Conservation (phyloP, 345 rosid genomes). For the Brassica incana region DNA sequence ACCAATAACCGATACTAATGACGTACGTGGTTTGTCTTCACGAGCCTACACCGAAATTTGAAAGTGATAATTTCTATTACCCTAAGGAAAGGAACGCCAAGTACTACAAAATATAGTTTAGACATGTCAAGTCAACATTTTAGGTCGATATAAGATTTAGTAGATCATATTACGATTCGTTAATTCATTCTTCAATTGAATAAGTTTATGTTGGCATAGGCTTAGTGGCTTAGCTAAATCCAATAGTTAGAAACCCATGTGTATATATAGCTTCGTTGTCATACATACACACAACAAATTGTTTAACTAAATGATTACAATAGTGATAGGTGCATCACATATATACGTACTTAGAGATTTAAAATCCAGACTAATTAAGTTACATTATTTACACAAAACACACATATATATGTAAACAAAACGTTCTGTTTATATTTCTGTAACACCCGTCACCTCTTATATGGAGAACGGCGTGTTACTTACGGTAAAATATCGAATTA, state of each 20-base stretch:
- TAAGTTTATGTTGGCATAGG: slow-evolving; percentile 21
- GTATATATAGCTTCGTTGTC: slow-evolving; percentile 21
- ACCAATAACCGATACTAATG: slow-evolving; percentile 4
- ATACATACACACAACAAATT: background rate
- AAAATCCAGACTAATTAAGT: background rate
- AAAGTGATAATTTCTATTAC: slow-evolving; percentile 33
- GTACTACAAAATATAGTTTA: slow-evolving; percentile 11
- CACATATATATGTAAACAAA: background rate
- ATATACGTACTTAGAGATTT: background rate
- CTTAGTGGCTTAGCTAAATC: slow-evolving; percentile 27
- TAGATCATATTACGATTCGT: slow-evolving; percentile 30
- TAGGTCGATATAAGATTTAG: slow-evolving; percentile 27
- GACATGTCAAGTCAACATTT: slow-evolving; percentile 24
- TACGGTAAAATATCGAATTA: too few relatives aligned
- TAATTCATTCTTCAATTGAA: slow-evolving; percentile 8
- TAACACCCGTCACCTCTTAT: too few relatives aligned
- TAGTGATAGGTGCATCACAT: background rate
- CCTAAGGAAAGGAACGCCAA: slow-evolving; percentile 17
- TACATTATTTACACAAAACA: background rate
- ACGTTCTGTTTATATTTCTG: background rate
- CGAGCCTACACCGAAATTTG: slow-evolving; percentile 26
- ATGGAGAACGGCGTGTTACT: too few relatives aligned
- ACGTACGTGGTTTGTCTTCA: slow-evolving; percentile 33
- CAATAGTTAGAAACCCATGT: slow-evolving; percentile 23
- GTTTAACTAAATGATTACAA: background rate